These are phyloP conservation scores for Iberis amara DNA, from an alignment of 441 rosid genomes.

Conservation along the genomic window DNA sequence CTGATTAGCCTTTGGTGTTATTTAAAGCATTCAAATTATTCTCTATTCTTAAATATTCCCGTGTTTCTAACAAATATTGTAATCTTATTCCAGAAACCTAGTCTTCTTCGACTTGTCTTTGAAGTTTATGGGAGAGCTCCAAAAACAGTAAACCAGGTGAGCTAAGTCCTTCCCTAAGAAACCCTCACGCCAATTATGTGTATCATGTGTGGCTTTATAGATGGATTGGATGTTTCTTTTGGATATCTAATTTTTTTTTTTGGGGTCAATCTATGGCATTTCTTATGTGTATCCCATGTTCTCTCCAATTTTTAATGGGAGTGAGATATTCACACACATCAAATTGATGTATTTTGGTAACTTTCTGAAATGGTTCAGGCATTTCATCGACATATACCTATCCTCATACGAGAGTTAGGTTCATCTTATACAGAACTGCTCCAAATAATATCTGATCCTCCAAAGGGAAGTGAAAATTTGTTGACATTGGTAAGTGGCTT, in stretches of 20 bases:
- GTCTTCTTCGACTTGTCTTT: conserved; percentile 79
- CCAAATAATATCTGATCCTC: conserved; percentile 83
- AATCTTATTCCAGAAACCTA: conserved; percentile 68
- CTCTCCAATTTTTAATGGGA: conserved; percentile 14
- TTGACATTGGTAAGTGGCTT: conserved; percentile 63
- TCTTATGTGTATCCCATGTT: not conserved
- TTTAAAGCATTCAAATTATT: conserved; percentile 16
- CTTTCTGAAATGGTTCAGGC: conserved; percentile 45
- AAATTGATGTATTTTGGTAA: conserved; percentile 16
- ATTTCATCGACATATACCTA: conserved; percentile 89
- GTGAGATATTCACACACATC: conserved; percentile 9
- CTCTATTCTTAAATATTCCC: conserved; percentile 15
- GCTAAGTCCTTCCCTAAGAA: conserved; percentile 17
- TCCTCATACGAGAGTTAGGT: conserved; percentile 75
- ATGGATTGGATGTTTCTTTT: conserved; percentile 3
- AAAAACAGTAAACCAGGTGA: conserved; percentile 83
- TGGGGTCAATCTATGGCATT: not conserved
- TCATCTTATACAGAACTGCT: conserved; percentile 80
- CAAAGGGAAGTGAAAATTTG: conserved; percentile 97
- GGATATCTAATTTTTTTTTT: no score
- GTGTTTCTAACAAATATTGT: conserved; percentile 26
- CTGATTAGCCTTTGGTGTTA: not conserved
- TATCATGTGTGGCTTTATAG: conserved; percentile 5
- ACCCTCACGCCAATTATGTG: conserved; percentile 5
- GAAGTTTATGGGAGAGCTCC: conserved; percentile 76